These are phyloP conservation scores for Aureobasidium sp. DNA, from an alignment of 2,329 filamentous ascomycete genomes.

Conservation along the genomic window DNA sequence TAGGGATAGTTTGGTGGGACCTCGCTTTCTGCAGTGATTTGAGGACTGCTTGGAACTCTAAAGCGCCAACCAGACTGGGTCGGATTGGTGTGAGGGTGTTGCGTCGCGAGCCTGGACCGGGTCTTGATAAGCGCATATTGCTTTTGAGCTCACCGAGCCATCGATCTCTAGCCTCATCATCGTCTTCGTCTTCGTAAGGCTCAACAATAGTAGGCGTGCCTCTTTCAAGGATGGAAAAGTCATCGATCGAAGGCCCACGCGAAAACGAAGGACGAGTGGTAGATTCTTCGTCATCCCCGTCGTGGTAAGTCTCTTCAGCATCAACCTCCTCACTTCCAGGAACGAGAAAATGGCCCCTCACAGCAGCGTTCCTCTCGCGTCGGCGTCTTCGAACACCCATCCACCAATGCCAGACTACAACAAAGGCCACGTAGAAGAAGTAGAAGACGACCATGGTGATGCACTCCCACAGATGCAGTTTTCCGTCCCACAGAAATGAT, in stretches of 20 bases:
- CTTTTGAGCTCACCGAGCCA: conserved; percentile 76
- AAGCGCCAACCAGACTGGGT: conserved; percentile 83
- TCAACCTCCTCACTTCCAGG: conserved; percentile 50
- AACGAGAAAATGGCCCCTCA: conserved; percentile 66
- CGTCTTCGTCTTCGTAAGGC: conserved; percentile 51
- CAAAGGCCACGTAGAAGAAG: conserved; percentile 76
- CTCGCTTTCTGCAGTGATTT: conserved; percentile 78
- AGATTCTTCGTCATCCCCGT: conserved; percentile 46
- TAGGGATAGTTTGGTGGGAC: conserved; percentile 63
- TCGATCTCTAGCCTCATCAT: conserved; percentile 56
- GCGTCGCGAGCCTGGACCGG: conserved; percentile 57
- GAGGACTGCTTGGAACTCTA: conserved; percentile 88
- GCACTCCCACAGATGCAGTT: conserved; percentile 82
- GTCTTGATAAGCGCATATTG: conserved; percentile 82
- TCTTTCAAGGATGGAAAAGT: conserved; percentile 56
- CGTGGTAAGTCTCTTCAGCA: conserved; percentile 45
- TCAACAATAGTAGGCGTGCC: conserved; percentile 47
- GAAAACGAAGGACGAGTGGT: conserved; percentile 32
- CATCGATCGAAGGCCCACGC: conserved; percentile 49
- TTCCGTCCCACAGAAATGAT: conserved; percentile 77
- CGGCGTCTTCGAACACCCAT: conserved; percentile 55
- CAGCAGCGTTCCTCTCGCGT: conserved; percentile 61
- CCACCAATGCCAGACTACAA: conserved; percentile 90
- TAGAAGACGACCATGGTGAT: conserved; percentile 87
- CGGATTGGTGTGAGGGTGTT: conserved; percentile 77